phyloP scores from a whole-genome alignment of 306 rosid genomes.

The Macrotyloma uniflorum region DNA sequence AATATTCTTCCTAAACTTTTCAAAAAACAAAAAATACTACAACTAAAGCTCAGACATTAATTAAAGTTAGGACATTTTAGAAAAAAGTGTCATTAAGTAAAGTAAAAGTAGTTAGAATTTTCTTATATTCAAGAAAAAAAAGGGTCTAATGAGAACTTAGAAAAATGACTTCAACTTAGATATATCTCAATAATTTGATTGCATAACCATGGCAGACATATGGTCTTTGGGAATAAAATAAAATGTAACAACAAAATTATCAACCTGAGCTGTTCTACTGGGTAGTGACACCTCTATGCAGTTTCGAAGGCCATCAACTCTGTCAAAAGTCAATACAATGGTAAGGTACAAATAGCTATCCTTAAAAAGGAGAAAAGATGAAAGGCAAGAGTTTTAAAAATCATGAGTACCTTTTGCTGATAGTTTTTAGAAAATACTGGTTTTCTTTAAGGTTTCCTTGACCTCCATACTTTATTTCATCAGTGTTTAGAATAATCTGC shows the following conservation, averaged over 20 bases:
- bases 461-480: conserved; percentile 83
- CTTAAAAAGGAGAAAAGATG: neutral
- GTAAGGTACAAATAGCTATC: neutral
- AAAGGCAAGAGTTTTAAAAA: conserved; percentile 8
- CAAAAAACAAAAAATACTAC: no score
- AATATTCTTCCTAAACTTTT: no score
- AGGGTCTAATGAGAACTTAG: neutral
- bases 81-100: no score
- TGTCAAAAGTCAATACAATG: conserved; percentile 47
- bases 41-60: no score
- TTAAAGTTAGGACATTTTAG: no score
- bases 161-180: neutral
- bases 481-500: conserved; percentile 80
- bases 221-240: conserved; percentile 2
- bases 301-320: conserved; percentile 75
- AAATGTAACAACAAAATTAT: conserved; percentile 38
- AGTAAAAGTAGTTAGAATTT: no score
- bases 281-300: conserved; percentile 83
- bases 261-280: conserved; percentile 88
- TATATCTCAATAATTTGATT: conserved; percentile 5
- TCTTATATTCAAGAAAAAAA: no score
- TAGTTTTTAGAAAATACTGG: conserved; percentile 66
- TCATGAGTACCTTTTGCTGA: conserved; percentile 61
- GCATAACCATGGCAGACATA: neutral
- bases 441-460: conserved; percentile 70